Conservation (phyloP, 192 early-diverging fungal species). For the Podila epigama region DNA sequence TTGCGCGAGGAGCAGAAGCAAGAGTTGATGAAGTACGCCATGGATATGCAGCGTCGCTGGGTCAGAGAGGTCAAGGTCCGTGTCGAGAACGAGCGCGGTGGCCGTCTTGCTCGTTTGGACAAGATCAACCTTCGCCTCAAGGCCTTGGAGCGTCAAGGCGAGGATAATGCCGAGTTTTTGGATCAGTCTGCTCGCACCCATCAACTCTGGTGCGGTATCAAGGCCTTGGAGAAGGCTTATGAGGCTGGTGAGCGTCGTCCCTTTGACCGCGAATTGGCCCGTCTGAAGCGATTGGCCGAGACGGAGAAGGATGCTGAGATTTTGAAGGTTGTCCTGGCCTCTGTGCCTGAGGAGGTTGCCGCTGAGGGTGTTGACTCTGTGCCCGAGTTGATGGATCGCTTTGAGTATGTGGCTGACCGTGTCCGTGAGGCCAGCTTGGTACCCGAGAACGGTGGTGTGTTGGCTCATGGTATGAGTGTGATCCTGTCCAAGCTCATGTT, state of each 20-base stretch:
- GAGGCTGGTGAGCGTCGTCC: conserved; percentile 57
- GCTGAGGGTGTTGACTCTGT: conserved; percentile 70
- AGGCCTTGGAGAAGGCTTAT: conserved; percentile 66
- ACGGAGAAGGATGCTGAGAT: conserved; percentile 62
- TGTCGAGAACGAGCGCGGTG: conserved; percentile 91
- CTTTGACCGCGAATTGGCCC: conserved; percentile 75
- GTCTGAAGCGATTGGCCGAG: conserved; percentile 61
- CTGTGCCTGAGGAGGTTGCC: conserved; percentile 64
- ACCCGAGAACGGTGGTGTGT: conserved; percentile 85
- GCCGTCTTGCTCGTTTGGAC: conserved; percentile 86
- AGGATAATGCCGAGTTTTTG: conserved; percentile 73
- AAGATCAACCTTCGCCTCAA: conserved; percentile 80
- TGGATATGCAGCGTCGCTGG: conserved; percentile 81
- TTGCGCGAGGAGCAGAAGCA: conserved; percentile 59
- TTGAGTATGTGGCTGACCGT: conserved; percentile 69
- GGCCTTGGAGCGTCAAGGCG: conserved; percentile 70
- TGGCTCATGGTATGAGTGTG: conserved; percentile 79
- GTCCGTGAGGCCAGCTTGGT: conserved; percentile 84
- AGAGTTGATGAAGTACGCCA: conserved; percentile 71
- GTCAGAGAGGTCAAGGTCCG: conserved; percentile 76
- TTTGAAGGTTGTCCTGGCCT: conserved; percentile 67
- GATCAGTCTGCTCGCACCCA: conserved; percentile 69
- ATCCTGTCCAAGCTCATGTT: conserved; percentile 81
- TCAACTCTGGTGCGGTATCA: conserved; percentile 69
- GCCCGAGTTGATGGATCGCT: conserved; percentile 72